Conservation (phyloP, 495 filamentous ascomycete genomes). For the Lineolata rhizophorae region DNA sequence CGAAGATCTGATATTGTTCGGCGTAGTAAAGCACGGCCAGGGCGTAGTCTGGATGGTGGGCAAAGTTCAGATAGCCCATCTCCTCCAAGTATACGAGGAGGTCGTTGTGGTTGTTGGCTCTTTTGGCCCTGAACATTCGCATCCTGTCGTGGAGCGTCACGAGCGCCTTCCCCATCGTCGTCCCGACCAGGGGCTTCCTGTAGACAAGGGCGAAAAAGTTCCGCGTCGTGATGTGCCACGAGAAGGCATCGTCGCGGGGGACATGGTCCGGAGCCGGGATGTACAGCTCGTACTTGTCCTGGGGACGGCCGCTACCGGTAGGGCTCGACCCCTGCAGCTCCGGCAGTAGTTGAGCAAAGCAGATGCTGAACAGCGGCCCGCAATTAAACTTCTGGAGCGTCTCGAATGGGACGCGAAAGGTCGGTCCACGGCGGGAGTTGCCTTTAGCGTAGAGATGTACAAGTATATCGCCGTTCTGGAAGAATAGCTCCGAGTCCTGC, state of each 20-base stretch:
- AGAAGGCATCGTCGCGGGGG: constrained; percentile 26
- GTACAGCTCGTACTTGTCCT: constrained; percentile 30
- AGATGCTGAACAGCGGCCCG: constrained; percentile 28
- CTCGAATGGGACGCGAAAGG: constrained; percentile 32
- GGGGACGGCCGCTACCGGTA: constrained; percentile 1
- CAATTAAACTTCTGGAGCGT: constrained; percentile 28
- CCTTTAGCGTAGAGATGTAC: constrained; percentile 38
- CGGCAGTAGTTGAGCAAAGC: constrained; percentile 15
- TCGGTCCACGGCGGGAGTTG: constrained; percentile 34
- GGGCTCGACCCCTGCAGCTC: constrained; percentile 4
- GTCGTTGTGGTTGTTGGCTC: constrained; percentile 26
- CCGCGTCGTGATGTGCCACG: constrained; percentile 38
- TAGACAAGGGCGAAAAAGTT: constrained; percentile 48
- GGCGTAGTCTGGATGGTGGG: constrained; percentile 34
- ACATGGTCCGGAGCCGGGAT: constrained; percentile 32
- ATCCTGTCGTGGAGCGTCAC: constrained; percentile 35
- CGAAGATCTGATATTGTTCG: constrained; percentile 30
- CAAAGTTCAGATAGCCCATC: constrained; percentile 38
- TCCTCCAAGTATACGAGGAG: constrained; percentile 33
- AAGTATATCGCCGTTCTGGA: constrained; percentile 35
- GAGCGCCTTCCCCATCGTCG: constrained; percentile 30
- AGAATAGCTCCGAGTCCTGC: constrained; percentile 43
- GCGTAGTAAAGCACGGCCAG: constrained; percentile 36
- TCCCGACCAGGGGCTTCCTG: constrained; percentile 35
- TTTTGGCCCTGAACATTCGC: constrained; percentile 26